A percentile compares a stretch with the other conserved stretches of the same genome.
phyloP scores from a whole-genome alignment of 129 eudicot genomes.

The Chrysanthemum lavandulifolium region DNA sequence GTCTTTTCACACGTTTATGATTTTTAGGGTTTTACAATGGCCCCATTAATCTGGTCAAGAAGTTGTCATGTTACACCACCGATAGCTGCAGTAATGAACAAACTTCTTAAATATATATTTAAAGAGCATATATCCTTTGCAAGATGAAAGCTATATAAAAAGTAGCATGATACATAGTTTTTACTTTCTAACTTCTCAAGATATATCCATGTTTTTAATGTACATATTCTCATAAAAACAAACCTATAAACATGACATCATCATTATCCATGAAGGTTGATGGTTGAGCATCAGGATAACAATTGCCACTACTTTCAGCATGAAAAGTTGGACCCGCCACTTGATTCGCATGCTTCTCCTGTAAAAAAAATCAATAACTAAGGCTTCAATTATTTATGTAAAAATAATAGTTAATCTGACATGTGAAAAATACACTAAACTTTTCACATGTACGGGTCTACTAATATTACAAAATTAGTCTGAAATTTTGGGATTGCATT shows the following conservation, averaged over 20 bases:
- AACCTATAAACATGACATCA: slow-evolving; percentile 65
- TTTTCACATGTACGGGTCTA: too few relatives aligned
- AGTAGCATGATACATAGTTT: not conserved
- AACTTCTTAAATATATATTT: not conserved
- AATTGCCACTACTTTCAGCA: slow-evolving; percentile 41
- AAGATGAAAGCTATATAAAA: not conserved
- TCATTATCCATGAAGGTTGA: slow-evolving; percentile 48
- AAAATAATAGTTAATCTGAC: too few relatives aligned
- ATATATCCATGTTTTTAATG: not conserved
- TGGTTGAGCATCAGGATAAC: slow-evolving; percentile 48
- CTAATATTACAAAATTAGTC: too few relatives aligned
- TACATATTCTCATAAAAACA: not conserved
- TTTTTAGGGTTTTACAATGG: too few relatives aligned
- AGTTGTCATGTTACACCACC: too few relatives aligned
- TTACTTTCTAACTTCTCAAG: not conserved
- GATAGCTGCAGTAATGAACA: slow-evolving; percentile 33
- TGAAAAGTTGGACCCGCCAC: slow-evolving; percentile 44
- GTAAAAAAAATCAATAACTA: not conserved
- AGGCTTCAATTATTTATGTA: not conserved
- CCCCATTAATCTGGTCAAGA: too few relatives aligned
- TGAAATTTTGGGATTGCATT: too few relatives aligned
- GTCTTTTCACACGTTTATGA: too few relatives aligned
- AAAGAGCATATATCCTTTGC: not conserved
- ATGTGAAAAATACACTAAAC: too few relatives aligned
- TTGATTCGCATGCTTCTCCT: slow-evolving; percentile 63